These are phyloP conservation scores for Boletus tomentosulus DNA, from an alignment of 768 basidiomycete genomes.

Conservation along the genomic window DNA sequence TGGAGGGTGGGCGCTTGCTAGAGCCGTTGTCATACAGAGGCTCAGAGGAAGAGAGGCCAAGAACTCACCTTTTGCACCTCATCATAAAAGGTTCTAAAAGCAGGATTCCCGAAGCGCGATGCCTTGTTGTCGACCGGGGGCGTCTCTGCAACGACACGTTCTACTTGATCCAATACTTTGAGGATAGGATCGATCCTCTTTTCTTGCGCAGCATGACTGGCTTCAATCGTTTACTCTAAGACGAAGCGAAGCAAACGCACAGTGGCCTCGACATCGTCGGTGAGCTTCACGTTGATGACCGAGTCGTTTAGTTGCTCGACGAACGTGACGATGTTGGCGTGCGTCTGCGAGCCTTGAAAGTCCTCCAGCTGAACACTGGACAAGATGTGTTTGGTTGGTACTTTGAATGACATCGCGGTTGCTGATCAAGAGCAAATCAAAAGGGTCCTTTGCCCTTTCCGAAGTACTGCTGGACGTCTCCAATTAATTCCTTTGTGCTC, in stretches of 20 bases:
- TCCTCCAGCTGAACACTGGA: slow-evolving; percentile 70
- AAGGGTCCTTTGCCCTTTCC: no score
- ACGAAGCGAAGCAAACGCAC: slow-evolving; percentile 41
- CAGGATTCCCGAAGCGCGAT: slow-evolving; percentile 96
- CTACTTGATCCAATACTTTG: slow-evolving; percentile 59
- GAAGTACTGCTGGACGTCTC: no score
- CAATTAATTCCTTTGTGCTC: no score
- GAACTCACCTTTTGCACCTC: slow-evolving; percentile 58
- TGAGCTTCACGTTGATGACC: slow-evolving; percentile 73
- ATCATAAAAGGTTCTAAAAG: slow-evolving; percentile 91
- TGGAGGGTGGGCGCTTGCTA: slow-evolving; percentile 61
- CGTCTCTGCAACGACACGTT: slow-evolving; percentile 58
- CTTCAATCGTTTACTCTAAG: background rate
- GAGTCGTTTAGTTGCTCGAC: slow-evolving; percentile 72
- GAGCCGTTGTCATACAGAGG: background rate
- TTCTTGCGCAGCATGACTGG: slow-evolving; percentile 5
- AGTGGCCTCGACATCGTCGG: slow-evolving; percentile 55
- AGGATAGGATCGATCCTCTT: slow-evolving; percentile 67
- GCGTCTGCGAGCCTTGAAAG: slow-evolving; percentile 76
- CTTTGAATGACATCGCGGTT: slow-evolving; percentile 37
- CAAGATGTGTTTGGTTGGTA: slow-evolving; percentile 71
- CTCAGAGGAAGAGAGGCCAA: background rate
- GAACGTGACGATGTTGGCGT: slow-evolving; percentile 62
- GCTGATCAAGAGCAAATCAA: slow-evolving; percentile 1
- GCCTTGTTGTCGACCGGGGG: slow-evolving; percentile 88